Percentiles rank a stretch among this genome's conserved stretches.
Conservation (phyloP, 139 green algal species). For the Closterium sp. region DNA sequence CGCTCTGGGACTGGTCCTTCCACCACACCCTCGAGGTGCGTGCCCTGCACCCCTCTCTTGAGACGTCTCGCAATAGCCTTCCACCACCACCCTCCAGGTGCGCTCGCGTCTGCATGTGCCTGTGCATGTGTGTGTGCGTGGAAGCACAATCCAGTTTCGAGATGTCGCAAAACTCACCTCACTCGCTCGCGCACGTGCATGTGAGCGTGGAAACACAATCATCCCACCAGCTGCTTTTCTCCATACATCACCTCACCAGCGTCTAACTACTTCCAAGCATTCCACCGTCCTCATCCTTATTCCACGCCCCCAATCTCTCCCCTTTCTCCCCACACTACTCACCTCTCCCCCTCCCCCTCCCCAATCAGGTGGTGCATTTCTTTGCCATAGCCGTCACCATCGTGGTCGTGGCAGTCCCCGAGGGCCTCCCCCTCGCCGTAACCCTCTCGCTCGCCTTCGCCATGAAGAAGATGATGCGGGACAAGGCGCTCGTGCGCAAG, state of each 20-base stretch:
- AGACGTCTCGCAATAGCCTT: no score
- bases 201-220: not conserved
- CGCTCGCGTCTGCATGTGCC: not conserved
- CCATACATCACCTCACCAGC: no score
- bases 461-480: slow-evolving; percentile 95
- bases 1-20: not conserved
- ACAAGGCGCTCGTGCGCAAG: slow-evolving; percentile 89
- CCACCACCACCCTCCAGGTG: slow-evolving; percentile 65
- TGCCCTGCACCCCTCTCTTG: no score
- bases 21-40: slow-evolving; percentile 64
- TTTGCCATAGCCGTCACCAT: slow-evolving; percentile 96
- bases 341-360: not conserved
- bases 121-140: not conserved
- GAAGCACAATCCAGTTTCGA: no score
- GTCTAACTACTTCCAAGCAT: no score
- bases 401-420: slow-evolving; percentile 84
- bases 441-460: slow-evolving; percentile 61
- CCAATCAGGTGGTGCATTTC: slow-evolving; percentile 68
- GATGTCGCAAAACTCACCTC: no score
- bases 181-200: no score
- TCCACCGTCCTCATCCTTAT: no score
- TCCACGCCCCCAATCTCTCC: no score
- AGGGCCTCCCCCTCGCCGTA: slow-evolving; percentile 82
- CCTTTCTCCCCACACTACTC: not conserved
- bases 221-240: no score